Percentiles rank a stretch among this genome's conserved stretches.
Evolutionary conservation across 179 eudicot species (phyloP).

Genomic region (Heliamphora pulchella): DNA sequence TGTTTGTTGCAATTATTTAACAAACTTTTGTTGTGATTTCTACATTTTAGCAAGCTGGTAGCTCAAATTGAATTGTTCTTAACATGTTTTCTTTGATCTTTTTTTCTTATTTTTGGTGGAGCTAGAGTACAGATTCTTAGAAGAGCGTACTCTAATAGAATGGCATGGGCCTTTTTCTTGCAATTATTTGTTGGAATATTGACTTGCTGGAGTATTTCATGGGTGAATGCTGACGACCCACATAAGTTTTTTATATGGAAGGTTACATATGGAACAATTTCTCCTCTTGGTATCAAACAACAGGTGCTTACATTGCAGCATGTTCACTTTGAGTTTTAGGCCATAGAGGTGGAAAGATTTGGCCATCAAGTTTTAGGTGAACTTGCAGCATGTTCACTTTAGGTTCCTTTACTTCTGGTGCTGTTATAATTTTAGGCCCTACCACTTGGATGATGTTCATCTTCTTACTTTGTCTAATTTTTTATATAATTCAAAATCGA

Average conservation of each 20-base stretch:
- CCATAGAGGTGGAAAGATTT: background rate
- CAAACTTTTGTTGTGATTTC: background rate
- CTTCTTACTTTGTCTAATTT: background rate
- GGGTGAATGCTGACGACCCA: constrained; percentile 63
- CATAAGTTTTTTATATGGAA: constrained; percentile 47
- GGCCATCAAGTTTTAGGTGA: background rate
- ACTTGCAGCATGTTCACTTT: background rate
- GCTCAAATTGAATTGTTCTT: background rate
- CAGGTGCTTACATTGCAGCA: constrained; percentile 24
- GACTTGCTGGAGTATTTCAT: constrained; percentile 30
- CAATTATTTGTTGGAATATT: constrained; percentile 36
- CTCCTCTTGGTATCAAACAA: constrained; percentile 61
- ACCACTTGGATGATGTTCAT: background rate
- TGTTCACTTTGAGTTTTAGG: too few relatives aligned
- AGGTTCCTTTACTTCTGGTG: background rate
- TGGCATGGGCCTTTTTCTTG: constrained; percentile 31
- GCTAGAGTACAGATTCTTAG: constrained; percentile 17
- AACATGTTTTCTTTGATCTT: background rate
- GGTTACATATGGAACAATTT: constrained; percentile 47
- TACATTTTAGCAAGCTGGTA: background rate
- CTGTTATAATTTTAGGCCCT: background rate
- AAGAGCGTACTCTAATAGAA: constrained; percentile 17
- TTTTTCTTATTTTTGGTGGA: background rate
- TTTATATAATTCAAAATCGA: background rate
- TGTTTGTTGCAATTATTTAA: background rate